A percentile compares a stretch with the other conserved stretches of the same genome.
Conservation (phyloP, 768 basidiomycete species). For the Hirschioporus abietinus region DNA sequence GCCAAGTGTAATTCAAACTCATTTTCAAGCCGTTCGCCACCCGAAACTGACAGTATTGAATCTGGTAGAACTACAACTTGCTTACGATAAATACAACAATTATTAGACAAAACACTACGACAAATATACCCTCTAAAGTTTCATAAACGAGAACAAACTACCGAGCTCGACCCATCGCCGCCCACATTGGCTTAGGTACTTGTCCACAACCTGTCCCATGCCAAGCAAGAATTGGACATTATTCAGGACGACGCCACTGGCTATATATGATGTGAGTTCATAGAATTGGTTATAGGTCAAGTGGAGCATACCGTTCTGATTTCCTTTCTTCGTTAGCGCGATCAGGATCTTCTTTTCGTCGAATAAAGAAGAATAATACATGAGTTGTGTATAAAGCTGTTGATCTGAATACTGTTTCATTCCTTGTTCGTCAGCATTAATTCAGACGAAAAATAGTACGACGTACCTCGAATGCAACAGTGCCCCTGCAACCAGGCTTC, state of each 20-base stretch:
- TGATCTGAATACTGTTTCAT: slow-evolving; percentile 70
- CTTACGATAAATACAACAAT: slow-evolving; percentile 7
- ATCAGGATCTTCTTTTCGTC: slow-evolving; percentile 59
- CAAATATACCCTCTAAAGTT: slow-evolving; percentile 31
- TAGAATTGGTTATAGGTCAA: not conserved
- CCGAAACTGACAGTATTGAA: not conserved
- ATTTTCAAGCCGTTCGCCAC: not conserved
- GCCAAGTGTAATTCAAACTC: not conserved
- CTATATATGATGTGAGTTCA: slow-evolving; percentile 31
- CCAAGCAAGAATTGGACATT: slow-evolving; percentile 47
- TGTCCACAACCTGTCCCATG: slow-evolving; percentile 58
- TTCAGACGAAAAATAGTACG: not conserved
- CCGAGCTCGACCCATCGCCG: slow-evolving; percentile 85
- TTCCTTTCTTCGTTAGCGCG: slow-evolving; percentile 40
- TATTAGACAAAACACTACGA: slow-evolving; percentile 3
- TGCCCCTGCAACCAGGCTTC: slow-evolving; percentile 60
- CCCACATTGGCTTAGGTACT: slow-evolving; percentile 83
- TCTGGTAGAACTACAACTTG: not conserved
- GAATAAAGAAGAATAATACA: slow-evolving; percentile 79
- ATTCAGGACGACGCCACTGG: slow-evolving; percentile 42
- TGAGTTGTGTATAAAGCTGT: slow-evolving; percentile 83
- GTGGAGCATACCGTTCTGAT: slow-evolving; percentile 22
- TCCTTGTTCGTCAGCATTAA: slow-evolving; percentile 9
- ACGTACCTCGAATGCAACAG: slow-evolving; percentile 70
- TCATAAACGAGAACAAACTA: slow-evolving; percentile 79